phyloP scores from a whole-genome alignment of 78 protist genomes.

The Speleostelium caveatum region DNA sequence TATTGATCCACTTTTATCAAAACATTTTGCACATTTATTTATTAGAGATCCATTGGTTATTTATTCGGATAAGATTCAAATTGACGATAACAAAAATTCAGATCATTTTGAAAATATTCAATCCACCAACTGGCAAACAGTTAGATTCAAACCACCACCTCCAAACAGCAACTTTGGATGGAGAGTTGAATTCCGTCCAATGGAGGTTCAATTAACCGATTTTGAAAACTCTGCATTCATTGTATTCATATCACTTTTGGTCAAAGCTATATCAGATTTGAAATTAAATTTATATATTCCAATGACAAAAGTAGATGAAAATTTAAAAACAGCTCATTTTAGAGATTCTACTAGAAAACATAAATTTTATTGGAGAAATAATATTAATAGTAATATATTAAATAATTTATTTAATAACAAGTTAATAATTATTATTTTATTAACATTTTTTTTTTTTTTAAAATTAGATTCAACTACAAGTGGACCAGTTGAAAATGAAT shows the following conservation, averaged over 20 bases:
- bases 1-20: slow-evolving; percentile 87
- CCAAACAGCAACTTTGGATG: slow-evolving; percentile 92
- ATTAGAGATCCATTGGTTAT: slow-evolving; percentile 98
- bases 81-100: slow-evolving; percentile 53
- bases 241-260: slow-evolving; percentile 84
- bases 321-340: slow-evolving; percentile 91
- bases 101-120: slow-evolving; percentile 97
- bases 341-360: slow-evolving; percentile 75
- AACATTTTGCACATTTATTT: slow-evolving; percentile 95
- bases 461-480: slow-evolving; percentile 24
- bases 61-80: slow-evolving; percentile 82
- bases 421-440: neutral
- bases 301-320: slow-evolving; percentile 95
- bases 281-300: slow-evolving; percentile 94
- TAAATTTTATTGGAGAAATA: slow-evolving; percentile 89
- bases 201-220: slow-evolving; percentile 95
- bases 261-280: slow-evolving; percentile 85
- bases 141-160: slow-evolving; percentile 98
- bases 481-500: slow-evolving; percentile 60
- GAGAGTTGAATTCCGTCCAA: slow-evolving; percentile 97
- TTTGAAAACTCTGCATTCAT: slow-evolving; percentile 98
- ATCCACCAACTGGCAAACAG: slow-evolving; percentile 98
- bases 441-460: neutral
- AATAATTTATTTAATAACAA: neutral
- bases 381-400: slow-evolving; percentile 24